Base-by-base conservation (phyloP, 305 asterid genomes). In the Rubia balearica region DNA sequence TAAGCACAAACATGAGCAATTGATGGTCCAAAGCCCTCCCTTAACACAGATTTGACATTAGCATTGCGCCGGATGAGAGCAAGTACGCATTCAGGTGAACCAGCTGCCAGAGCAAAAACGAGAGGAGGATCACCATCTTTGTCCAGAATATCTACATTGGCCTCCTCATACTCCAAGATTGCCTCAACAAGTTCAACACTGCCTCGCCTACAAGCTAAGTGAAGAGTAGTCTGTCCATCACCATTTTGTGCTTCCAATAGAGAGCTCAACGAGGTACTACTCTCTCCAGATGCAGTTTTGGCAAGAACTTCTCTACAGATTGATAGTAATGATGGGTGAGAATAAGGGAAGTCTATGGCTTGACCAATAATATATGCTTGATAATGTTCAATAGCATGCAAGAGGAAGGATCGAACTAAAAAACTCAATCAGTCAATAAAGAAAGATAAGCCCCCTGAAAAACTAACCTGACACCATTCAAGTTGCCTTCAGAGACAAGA, bases 1-100 rank as follows among this genome's bases (percentile, higher is more conserved):
- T 87, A 87, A 78, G 99, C 99, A 83, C 97, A 94, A 70, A 94
- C 99, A 82, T 88, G 97, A 81, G 99, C 96, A 80, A 94, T 91
- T 40, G 99, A 94, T 65, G 96, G 96, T 75, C 99, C 99, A 83
- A 87, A 89, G 76, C 97, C 97, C 80, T 89, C 96, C 88, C 97
- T 89, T 79, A 94, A 83, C 78, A 89, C 85, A 70, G 96, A 91
- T 75, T 87, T 87, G 75, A 94, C 97, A 79, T 94, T 89, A 68
- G 98, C 96, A 69, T 86, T 76, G 79, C 81, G 81, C 73, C 81
- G 79, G 84, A 94, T 89, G 80, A 94, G 98, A 59, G 96, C 90
- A 69, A 81, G 89, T 45, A 91, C 97, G 73, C 98, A 94, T 75
- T 94, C 98, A 65, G 92, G 91, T 27, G 98, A 94, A 78, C 98